A percentile compares a stretch with the other conserved stretches of the same genome.
Evolutionary conservation across 2,329 filamentous ascomycete species (phyloP).

Genomic region (Apiospora koreana): DNA sequence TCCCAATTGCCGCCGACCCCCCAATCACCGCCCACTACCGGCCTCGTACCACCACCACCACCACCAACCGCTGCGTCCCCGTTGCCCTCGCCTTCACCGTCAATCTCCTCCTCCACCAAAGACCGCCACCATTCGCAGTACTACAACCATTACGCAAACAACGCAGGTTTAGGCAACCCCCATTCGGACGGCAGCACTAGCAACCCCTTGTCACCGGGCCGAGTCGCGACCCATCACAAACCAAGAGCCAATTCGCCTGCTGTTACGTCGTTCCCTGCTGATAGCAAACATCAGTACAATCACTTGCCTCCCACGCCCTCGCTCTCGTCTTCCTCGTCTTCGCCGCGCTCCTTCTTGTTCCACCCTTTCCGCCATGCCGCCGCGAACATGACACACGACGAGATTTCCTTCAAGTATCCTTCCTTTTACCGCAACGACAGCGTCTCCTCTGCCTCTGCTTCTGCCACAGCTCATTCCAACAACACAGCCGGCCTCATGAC

Average conservation of each 20-base stretch:
- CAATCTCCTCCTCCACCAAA: not conserved
- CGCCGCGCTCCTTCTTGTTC: not conserved
- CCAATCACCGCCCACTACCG: conserved; percentile 7
- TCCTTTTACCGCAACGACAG: conserved; percentile 44
- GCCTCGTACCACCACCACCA: not conserved
- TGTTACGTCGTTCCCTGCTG: not conserved
- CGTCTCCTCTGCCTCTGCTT: conserved; percentile 48
- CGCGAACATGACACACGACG: conserved; percentile 12
- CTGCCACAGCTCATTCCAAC: conserved; percentile 40
- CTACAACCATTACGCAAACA: conserved; percentile 4
- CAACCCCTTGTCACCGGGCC: conserved; percentile 7
- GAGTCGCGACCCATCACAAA: conserved; percentile 1
- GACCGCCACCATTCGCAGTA: conserved; percentile 1
- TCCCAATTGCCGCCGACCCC: conserved; percentile 5
- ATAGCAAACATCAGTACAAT: conserved; percentile 7
- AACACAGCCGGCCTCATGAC: conserved; percentile 46
- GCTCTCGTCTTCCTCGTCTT: conserved; percentile 5
- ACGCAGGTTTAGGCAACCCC: not conserved
- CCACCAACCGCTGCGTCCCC: not conserved
- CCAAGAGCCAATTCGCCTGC: conserved; percentile 3
- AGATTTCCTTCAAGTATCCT: conserved; percentile 15
- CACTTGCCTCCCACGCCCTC: conserved; percentile 6
- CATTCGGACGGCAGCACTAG: conserved; percentile 5
- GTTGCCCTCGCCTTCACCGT: not conserved
- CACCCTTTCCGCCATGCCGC: conserved; percentile 9